These are phyloP conservation scores for Pseudofabraea citricarpa DNA, from an alignment of 2,329 filamentous ascomycete species.

Conservation along the genomic window DNA sequence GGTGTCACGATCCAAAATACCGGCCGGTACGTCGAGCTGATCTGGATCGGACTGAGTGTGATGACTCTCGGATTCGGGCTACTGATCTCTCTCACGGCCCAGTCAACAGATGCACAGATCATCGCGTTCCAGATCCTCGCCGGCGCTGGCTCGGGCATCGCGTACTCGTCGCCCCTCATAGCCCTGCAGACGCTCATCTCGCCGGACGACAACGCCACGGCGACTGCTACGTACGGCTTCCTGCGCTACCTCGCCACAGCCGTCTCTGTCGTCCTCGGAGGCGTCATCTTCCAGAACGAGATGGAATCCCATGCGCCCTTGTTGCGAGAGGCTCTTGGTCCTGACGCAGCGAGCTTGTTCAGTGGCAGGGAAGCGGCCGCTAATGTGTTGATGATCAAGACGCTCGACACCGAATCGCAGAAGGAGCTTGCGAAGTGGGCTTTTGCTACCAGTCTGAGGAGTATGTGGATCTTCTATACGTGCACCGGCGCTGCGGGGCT, in stretches of 20 bases:
- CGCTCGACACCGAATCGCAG: background rate
- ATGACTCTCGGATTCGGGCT: slow-evolving; percentile 60
- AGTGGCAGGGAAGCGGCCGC: background rate
- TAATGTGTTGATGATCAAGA: background rate
- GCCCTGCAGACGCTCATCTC: slow-evolving; percentile 59
- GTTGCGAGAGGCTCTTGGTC: background rate
- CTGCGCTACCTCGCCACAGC: slow-evolving; percentile 43
- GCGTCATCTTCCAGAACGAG: slow-evolving; percentile 40
- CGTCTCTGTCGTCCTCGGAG: slow-evolving; percentile 38
- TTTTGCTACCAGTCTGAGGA: background rate
- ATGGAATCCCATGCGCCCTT: slow-evolving; percentile 1
- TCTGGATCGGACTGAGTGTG: slow-evolving; percentile 51
- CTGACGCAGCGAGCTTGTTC: background rate
- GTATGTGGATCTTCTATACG: background rate
- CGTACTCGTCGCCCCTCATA: slow-evolving; percentile 63
- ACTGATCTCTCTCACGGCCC: slow-evolving; percentile 54
- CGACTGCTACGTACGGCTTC: slow-evolving; percentile 58
- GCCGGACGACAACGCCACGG: slow-evolving; percentile 57
- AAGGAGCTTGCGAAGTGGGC: background rate
- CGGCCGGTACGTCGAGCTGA: slow-evolving; percentile 55
- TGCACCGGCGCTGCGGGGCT: background rate
- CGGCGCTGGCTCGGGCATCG: slow-evolving; percentile 57
- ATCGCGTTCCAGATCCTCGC: slow-evolving; percentile 55
- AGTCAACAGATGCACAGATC: slow-evolving; percentile 47
- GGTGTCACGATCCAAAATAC: slow-evolving; percentile 46